phyloP scores from a whole-genome alignment of 495 filamentous ascomycete species.

The Glonium stellatum region DNA sequence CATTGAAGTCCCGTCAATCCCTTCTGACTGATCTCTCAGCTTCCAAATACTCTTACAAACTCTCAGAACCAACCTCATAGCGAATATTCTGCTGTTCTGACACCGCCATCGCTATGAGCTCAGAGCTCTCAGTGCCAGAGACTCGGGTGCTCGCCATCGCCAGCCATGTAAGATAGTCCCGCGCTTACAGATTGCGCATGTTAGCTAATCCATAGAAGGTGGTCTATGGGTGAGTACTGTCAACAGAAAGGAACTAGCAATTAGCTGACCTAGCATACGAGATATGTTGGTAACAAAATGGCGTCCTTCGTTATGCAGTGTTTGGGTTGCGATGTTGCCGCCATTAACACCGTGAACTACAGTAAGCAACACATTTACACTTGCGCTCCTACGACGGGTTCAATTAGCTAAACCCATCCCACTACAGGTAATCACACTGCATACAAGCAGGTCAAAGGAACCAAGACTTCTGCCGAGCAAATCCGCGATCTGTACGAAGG shows the following conservation, averaged over 20 bases:
- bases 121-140: constrained; percentile 53
- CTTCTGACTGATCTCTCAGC: no score
- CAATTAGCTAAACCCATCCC: background rate
- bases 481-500: constrained; percentile 81
- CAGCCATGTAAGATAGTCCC: constrained; percentile 76
- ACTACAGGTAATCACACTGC: constrained; percentile 80
- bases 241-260: constrained; percentile 40
- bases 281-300: constrained; percentile 96
- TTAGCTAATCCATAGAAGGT: constrained; percentile 31
- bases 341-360: constrained; percentile 92
- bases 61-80: no score
- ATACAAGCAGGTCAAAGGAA: constrained; percentile 81
- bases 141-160: constrained; percentile 87
- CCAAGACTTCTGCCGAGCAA: constrained; percentile 67
- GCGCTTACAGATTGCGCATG: background rate
- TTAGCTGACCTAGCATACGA: constrained; percentile 36
- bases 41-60: no score
- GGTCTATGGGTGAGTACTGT: constrained; percentile 36
- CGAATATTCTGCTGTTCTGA: background rate
- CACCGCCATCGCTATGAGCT: constrained; percentile 31
- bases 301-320: constrained; percentile 87
- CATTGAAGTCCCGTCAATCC: background rate
- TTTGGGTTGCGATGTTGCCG: constrained; percentile 85
- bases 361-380: constrained; percentile 44
- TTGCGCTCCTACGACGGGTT: background rate